Conservation (phyloP, 306 rosid genomes). For the Geum urbanum region DNA sequence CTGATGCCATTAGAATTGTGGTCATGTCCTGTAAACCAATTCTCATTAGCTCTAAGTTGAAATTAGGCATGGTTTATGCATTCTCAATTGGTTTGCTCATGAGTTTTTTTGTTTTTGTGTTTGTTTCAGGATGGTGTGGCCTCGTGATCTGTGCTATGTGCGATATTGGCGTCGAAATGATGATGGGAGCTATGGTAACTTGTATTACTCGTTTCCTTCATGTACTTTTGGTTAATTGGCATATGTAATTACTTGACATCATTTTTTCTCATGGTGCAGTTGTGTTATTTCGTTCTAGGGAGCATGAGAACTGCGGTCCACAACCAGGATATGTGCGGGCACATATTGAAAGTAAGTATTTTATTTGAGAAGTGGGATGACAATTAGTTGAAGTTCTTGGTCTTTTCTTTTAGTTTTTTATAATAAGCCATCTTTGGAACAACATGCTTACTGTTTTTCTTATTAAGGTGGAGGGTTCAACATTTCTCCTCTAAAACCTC, state of each 20-base stretch:
- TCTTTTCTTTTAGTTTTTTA: background rate
- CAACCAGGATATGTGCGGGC: conserved; percentile 97
- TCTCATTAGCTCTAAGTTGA: background rate
- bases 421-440: conserved; percentile 12
- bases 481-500: conserved; percentile 83
- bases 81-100: background rate
- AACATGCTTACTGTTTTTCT: conserved; percentile 19
- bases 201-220: conserved; percentile 15
- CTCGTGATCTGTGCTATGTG: conserved; percentile 97
- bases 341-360: conserved; percentile 84
- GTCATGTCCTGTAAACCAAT: background rate
- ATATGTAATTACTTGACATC: conserved; percentile 8
- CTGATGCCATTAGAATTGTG: background rate
- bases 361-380: conserved; percentile 19
- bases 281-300: conserved; percentile 92
- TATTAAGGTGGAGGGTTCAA: conserved; percentile 88
- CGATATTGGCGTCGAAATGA: conserved; percentile 99
- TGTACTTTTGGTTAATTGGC: conserved; percentile 13
- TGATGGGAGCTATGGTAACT: conserved; percentile 91
- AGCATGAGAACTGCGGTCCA: conserved; percentile 90
- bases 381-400: conserved; percentile 21
- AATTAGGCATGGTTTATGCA: background rate
- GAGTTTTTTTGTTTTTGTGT: background rate
- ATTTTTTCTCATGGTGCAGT: conserved; percentile 57
- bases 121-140: conserved; percentile 86